phyloP scores from a whole-genome alignment of 1,284 basidiomycete species.

The Afroboletus lepidellus region DNA sequence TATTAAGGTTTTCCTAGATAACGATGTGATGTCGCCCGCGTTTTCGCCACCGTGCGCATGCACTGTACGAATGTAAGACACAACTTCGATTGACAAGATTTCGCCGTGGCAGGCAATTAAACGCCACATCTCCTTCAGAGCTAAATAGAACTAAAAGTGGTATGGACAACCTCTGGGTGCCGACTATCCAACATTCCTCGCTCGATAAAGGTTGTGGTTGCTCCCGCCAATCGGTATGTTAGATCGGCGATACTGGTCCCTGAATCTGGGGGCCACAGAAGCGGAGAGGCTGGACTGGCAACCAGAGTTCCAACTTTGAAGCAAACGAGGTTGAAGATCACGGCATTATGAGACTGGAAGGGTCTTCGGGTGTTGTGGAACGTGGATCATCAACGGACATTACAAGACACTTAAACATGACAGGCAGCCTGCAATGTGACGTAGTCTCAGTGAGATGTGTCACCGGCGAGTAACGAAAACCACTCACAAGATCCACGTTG shows the following conservation, averaged over 20 bases:
- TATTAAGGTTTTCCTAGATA: conserved; percentile 1
- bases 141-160: conserved; percentile 13
- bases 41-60: background rate
- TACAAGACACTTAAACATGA: conserved; percentile 18
- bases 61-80: background rate
- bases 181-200: background rate
- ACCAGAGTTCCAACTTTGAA: conserved; percentile 1
- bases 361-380: conserved; percentile 1
- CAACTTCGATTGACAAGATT: background rate
- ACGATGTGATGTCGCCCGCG: conserved; percentile 2
- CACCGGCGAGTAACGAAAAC: conserved; percentile 10
- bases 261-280: conserved; percentile 6
- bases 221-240: background rate
- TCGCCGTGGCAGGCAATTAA: conserved; percentile 16
- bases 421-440: conserved; percentile 20
- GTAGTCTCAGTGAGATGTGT: conserved; percentile 15
- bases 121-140: conserved; percentile 28
- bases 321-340: conserved; percentile 2
- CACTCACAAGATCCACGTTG: conserved; percentile 26
- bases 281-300: conserved; percentile 1
- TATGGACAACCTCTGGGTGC: background rate
- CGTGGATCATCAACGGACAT: conserved; percentile 28
- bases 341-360: conserved; percentile 20
- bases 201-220: background rate
- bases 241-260: conserved; percentile 3